Evolutionary conservation across 2,329 filamentous ascomycete genomes (phyloP).

Genomic region (Aspergillus sp.): DNA sequence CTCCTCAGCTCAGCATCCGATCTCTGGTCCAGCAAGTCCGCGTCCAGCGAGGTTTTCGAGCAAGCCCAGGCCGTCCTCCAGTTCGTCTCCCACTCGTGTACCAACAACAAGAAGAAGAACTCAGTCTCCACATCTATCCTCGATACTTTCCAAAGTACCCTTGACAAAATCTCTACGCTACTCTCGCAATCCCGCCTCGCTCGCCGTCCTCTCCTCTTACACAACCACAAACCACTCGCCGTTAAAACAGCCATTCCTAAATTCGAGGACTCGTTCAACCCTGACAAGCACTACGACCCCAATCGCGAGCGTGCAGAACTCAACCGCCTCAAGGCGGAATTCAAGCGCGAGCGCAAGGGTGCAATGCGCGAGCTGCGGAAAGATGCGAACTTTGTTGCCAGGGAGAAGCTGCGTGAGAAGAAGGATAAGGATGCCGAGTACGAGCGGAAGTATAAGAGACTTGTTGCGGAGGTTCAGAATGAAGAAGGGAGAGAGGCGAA

Average conservation of each 20-base stretch:
- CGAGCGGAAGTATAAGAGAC: slow-evolving; percentile 90
- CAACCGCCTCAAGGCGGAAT: slow-evolving; percentile 81
- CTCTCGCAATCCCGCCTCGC: slow-evolving; percentile 61
- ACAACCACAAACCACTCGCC: slow-evolving; percentile 82
- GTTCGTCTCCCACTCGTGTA: slow-evolving; percentile 59
- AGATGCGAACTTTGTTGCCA: slow-evolving; percentile 89
- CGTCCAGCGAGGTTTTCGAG: slow-evolving; percentile 77
- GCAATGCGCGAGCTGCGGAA: slow-evolving; percentile 92
- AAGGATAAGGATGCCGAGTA: slow-evolving; percentile 90
- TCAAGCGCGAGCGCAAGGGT: slow-evolving; percentile 93
- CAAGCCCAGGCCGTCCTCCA: slow-evolving; percentile 61
- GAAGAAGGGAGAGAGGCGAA: slow-evolving; percentile 87
- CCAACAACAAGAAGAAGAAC: background rate
- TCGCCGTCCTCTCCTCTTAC: slow-evolving; percentile 79
- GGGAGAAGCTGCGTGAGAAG: slow-evolving; percentile 88
- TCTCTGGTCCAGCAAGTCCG: slow-evolving; percentile 69
- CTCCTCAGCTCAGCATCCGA: slow-evolving; percentile 69
- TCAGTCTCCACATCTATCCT: slow-evolving; percentile 46
- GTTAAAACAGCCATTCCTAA: slow-evolving; percentile 89
- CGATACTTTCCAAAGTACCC: slow-evolving; percentile 29
- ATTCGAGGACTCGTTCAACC: slow-evolving; percentile 94
- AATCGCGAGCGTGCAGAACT: slow-evolving; percentile 85
- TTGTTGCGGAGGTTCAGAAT: slow-evolving; percentile 93
- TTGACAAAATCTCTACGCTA: slow-evolving; percentile 39
- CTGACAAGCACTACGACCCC: slow-evolving; percentile 94